A percentile compares a stretch with the other conserved stretches of the same genome.
Conservation (phyloP, 257 asterid species). For the Nyctanthes arbortristis region DNA sequence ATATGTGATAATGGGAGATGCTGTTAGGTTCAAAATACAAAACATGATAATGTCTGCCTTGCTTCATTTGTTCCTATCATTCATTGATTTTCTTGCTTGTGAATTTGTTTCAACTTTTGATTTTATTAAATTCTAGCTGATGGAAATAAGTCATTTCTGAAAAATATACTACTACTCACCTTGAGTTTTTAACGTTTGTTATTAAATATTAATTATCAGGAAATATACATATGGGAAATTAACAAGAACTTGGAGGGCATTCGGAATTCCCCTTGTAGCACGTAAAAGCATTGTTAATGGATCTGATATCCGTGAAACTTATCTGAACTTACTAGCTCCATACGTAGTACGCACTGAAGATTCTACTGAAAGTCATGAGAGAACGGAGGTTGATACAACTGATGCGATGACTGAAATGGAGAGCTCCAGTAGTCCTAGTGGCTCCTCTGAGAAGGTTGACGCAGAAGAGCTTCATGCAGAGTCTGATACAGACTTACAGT, state of each 20-base stretch:
- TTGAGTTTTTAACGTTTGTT: constrained; percentile 20
- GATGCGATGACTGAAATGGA: constrained; percentile 40
- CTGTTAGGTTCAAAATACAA: constrained; percentile 1
- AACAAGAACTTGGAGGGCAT: constrained; percentile 55
- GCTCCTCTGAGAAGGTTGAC: constrained; percentile 33
- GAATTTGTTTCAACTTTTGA: constrained; percentile 1
- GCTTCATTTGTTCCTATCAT: not conserved
- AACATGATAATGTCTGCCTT: not conserved
- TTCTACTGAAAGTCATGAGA: constrained; percentile 29
- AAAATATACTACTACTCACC: constrained; percentile 5
- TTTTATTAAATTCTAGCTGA: not conserved
- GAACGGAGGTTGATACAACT: constrained; percentile 29
- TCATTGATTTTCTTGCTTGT: constrained; percentile 17
- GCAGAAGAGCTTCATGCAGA: constrained; percentile 40
- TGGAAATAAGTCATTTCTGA: constrained; percentile 9
- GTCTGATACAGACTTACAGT: constrained; percentile 49
- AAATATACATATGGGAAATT: constrained; percentile 45
- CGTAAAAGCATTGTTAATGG: constrained; percentile 54
- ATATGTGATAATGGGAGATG: constrained; percentile 19
- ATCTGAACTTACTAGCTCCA: constrained; percentile 55
- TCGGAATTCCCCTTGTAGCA: constrained; percentile 76
- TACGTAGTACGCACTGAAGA: constrained; percentile 49
- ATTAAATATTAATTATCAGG: constrained; percentile 44
- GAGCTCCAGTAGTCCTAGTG: constrained; percentile 37
- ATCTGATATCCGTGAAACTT: constrained; percentile 55